Evolutionary conservation across 192 early-diverging fungal genomes (phyloP), one percentile per base, ranked within the genome.

Genomic region (Umbelopsis sp.): DNA sequence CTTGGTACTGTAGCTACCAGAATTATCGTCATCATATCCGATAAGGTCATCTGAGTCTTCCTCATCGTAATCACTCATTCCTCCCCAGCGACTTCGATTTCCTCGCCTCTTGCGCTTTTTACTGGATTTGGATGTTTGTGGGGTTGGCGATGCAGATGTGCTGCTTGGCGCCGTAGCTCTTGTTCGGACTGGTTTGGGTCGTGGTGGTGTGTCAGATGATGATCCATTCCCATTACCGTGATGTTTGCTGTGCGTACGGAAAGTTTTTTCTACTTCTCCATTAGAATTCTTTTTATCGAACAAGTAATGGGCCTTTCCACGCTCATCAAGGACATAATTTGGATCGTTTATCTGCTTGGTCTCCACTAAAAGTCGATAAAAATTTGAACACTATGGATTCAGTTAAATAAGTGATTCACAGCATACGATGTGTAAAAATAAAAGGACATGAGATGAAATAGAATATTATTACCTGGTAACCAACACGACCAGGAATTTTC

Each of bases 401-500:
- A 26, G 25, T 62, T 11, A 29, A 34, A 20, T 26, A 62, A 14
- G 52, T 1, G 26, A 34, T 6, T 62, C 21, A 31, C 16, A 16
- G 16, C 17, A 34, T n/a, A 26, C 12, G 2, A 26, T 25, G 11
- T 26, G 10, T 20, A 53, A 22, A 29, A 22, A n/a, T n/a, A n/a
- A n/a, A n/a, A n/a, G n/a, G n/a, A n/a, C n/a, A n/a, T n/a, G n/a
- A n/a, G 7, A 41, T 41, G 38, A 41, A 11, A 11, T 11, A 41
- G 38, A 6, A 41, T 41, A 5, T 41, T 34, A 16, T 53, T 80
- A 91, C 91, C 82, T 97, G 96, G 77, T 97, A 97, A 14, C 96
- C 96, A 47, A 97, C 96, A 41, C 96, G 88, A 41, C 96, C 96
- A 14, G 96, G 94, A 67, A 97, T 95, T 12, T 90, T 88, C 89